Evolutionary conservation across 2,329 filamentous ascomycete species (phyloP).

Genomic region (Lachnum nothofagi): DNA sequence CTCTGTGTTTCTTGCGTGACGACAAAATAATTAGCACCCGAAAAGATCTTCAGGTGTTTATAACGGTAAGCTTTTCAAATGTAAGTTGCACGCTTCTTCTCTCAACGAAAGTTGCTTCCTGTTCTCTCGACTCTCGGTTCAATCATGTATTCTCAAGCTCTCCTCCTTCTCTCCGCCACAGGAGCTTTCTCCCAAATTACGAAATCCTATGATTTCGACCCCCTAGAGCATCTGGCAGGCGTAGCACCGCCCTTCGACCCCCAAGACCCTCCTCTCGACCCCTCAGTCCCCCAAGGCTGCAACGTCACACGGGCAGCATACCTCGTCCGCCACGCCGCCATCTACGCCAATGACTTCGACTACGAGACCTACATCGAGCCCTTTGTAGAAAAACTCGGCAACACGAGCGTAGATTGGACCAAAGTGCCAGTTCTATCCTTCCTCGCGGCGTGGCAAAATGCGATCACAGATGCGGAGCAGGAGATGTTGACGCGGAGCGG

Average conservation of each 20-base stretch:
- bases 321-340: constrained; percentile 46
- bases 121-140: constrained; percentile 2
- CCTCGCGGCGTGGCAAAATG: constrained; percentile 26
- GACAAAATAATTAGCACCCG: too few species aligned
- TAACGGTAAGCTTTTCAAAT: too few species aligned
- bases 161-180: constrained; percentile 10
- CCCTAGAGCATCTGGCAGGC: constrained; percentile 45
- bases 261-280: constrained; percentile 41
- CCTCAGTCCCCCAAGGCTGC: constrained; percentile 45
- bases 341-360: constrained; percentile 49
- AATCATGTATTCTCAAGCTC: constrained; percentile 9
- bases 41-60: too few species aligned
- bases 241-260: constrained; percentile 48
- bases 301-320: constrained; percentile 45
- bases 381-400: constrained; percentile 46
- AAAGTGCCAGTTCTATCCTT: constrained; percentile 27
- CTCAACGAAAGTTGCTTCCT: too few species aligned
- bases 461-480: constrained; percentile 25
- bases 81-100: too few species aligned
- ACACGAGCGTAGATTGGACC: constrained; percentile 45
- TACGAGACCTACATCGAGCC: constrained; percentile 47
- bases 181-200: constrained; percentile 13
- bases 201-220: constrained; percentile 40
- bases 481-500: constrained; percentile 27
- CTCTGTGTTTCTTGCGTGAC: too few species aligned